Conservation (phyloP, 192 early-diverging fungal genomes). For the Thamnidium elegans region DNA sequence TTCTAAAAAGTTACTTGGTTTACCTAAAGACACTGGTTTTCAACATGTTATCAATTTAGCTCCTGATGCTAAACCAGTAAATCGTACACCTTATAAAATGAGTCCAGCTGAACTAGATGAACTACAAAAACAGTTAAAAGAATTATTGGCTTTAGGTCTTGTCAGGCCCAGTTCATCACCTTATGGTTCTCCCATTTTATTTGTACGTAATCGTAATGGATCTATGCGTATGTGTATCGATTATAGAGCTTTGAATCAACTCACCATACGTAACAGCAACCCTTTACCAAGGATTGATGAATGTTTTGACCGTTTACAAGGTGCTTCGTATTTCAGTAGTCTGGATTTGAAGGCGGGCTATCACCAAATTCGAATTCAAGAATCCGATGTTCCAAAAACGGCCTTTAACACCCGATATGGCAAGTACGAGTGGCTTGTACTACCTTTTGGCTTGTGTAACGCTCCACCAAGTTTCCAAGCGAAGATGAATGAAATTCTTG, state of each 20-base stretch:
- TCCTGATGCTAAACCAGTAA: neutral
- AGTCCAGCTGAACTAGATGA: slow-evolving; percentile 26
- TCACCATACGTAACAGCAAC: slow-evolving; percentile 48
- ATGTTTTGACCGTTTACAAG: slow-evolving; percentile 34
- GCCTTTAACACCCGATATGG: slow-evolving; percentile 29
- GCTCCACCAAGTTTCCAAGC: slow-evolving; percentile 21
- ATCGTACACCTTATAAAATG: neutral
- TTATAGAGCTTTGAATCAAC: slow-evolving; percentile 53
- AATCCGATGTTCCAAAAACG: slow-evolving; percentile 37
- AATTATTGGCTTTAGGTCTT: slow-evolving; percentile 22
- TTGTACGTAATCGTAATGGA: slow-evolving; percentile 53
- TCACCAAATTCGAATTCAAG: slow-evolving; percentile 39
- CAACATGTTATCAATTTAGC: too few relatives aligned
- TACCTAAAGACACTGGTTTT: too few relatives aligned
- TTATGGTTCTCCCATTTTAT: slow-evolving; percentile 40
- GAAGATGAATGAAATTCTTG: slow-evolving; percentile 8
- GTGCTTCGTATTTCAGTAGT: slow-evolving; percentile 40
- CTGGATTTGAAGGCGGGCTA: slow-evolving; percentile 45
- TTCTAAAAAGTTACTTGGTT: too few relatives aligned
- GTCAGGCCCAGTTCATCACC: slow-evolving; percentile 39
- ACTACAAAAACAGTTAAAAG: slow-evolving; percentile 22
- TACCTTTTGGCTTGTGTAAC: slow-evolving; percentile 36
- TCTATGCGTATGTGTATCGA: slow-evolving; percentile 47
- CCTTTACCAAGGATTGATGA: slow-evolving; percentile 52
- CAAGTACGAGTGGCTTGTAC: slow-evolving; percentile 16